These are phyloP conservation scores for Neurospora sp. DNA, from an alignment of 495 filamentous ascomycete genomes.

Conservation along the genomic window DNA sequence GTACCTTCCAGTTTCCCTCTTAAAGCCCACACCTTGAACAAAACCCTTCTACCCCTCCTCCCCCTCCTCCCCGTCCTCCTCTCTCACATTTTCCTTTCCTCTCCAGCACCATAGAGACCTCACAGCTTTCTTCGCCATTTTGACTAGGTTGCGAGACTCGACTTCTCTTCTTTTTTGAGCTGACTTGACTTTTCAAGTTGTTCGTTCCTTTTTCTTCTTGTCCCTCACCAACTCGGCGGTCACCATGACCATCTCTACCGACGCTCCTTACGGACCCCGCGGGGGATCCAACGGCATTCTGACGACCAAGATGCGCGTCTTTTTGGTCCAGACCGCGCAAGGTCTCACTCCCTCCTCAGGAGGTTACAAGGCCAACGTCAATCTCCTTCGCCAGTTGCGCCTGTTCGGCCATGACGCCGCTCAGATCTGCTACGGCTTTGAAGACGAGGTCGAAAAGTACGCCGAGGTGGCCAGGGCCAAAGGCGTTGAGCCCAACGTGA, in stretches of 20 bases:
- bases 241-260: background rate
- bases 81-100: background rate
- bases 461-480: conserved; percentile 9
- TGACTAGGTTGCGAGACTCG: background rate
- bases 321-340: conserved; percentile 24
- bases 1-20: background rate
- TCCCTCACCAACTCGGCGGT: background rate
- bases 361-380: conserved; percentile 22
- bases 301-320: conserved; percentile 13
- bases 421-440: conserved; percentile 19
- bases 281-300: background rate
- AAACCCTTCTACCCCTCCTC: background rate
- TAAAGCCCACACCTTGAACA: background rate
- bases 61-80: background rate
- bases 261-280: background rate
- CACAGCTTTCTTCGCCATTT: background rate
- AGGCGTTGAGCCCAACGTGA: conserved; percentile 11
- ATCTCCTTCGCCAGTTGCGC: conserved; percentile 14
- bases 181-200: background rate
- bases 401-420: conserved; percentile 9
- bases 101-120: background rate
- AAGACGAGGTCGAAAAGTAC: conserved; percentile 10
- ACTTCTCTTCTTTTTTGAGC: background rate
- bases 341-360: conserved; percentile 23
- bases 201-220: background rate